Base-by-base conservation (phyloP, 1,139 yeast species). In the Scheffersomyces insectosa region DNA sequence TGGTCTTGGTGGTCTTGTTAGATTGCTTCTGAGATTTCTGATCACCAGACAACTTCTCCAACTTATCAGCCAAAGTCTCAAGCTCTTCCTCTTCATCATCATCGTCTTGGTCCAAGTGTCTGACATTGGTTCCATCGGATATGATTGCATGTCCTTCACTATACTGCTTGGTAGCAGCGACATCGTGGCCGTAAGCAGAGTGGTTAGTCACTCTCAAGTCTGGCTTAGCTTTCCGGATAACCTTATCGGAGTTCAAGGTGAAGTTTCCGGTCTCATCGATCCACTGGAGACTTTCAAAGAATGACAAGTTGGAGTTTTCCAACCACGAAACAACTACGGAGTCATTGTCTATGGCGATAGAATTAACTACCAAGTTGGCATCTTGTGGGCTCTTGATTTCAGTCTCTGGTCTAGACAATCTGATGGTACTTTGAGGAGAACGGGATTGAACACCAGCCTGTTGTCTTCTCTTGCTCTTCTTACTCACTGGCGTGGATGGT, bases 121-220 rank as follows among this genome's bases (percentile, higher is more conserved):
- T 72, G 45, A 82, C 72, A 55, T 85, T 84, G 48, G 77, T 77
- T 49, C 95, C 90, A 48, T 83, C 81, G 5, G 83, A 73, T 3
- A 85, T 75, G 27, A 79, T 72, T 1, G 95, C 82, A 48, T 79
- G 75, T 33, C 81, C 79, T 62, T 91, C 98, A 43, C 76, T 79
- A 61, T 90, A 93, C 27, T 69, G 75, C 38, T 70, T 75, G 1
- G 85, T 75, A 0, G 96, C 83, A 1, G 96, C 90, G 3, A 80
- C 60, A 65, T 88, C 96, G 46, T 78, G 81, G 4, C 88, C 89
- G 44, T 72, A 69, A 35, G 68, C 57, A 1, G 77, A 57, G 49
- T 74, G 75, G 23, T 71, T 68, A 8, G 69, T 56, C 2, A 65
- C 50, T 42, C 63, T 68, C 30, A 65, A 42, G 43, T 56, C 65